A percentile compares a stretch with the other conserved stretches of the same genome.
These are phyloP conservation scores for Rubia tinctorum DNA, from an alignment of 305 asterid genomes.

Conservation along the genomic window DNA sequence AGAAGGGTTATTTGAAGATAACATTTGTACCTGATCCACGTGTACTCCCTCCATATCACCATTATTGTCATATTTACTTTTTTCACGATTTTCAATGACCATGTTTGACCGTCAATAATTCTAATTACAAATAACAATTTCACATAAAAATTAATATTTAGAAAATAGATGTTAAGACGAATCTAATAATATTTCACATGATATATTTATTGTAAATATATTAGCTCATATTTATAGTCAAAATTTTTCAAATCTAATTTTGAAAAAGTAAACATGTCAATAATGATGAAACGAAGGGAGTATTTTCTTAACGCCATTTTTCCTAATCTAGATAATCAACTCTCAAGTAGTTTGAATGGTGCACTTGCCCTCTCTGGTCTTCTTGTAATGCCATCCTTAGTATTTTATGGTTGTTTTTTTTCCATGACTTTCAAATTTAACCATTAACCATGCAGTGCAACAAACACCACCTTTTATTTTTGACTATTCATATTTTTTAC, in stretches of 20 bases:
- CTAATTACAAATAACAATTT: too few species aligned
- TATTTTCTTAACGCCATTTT: background rate
- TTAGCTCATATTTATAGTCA: background rate
- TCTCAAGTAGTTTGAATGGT: background rate
- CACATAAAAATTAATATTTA: too few species aligned
- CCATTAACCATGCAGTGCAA: background rate
- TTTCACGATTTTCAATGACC: too few species aligned
- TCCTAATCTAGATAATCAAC: background rate
- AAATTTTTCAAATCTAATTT: background rate
- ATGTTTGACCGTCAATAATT: too few species aligned
- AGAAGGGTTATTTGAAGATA: slow-evolving; percentile 94
- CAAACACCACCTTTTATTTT: too few species aligned
- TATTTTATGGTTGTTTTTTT: background rate
- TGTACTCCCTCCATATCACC: too few species aligned
- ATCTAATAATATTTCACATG: too few species aligned
- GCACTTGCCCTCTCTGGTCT: background rate
- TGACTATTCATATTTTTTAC: too few species aligned
- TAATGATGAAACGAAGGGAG: background rate
- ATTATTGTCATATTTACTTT: background rate
- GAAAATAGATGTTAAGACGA: too few species aligned
- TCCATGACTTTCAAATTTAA: too few species aligned
- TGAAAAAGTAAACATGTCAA: too few species aligned
- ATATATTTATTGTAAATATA: too few species aligned
- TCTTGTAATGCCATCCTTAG: background rate
- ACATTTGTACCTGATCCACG: background rate